Percentiles rank a stretch among this genome's conserved stretches.
These are phyloP conservation scores for Sporothrix luriei DNA, from an alignment of 2,329 filamentous ascomycete genomes.

Conservation along the genomic window DNA sequence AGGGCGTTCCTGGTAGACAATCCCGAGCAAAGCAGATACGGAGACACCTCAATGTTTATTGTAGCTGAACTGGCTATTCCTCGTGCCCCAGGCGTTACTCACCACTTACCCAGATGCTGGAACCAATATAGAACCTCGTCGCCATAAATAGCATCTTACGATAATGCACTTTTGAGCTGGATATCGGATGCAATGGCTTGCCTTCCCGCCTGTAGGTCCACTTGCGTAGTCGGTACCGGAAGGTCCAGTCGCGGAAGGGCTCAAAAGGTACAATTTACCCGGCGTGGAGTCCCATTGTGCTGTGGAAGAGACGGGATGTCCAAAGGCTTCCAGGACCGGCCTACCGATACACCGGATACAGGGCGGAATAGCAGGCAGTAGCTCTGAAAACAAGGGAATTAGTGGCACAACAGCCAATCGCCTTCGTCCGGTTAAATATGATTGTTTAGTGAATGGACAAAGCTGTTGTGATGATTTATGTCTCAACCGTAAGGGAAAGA, in stretches of 20 bases:
- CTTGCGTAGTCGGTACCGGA: too few relatives aligned
- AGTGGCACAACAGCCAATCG: neutral
- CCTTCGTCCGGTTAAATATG: neutral
- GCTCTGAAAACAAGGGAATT: neutral
- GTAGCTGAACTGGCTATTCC: neutral
- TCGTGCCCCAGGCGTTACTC: neutral
- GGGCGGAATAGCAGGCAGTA: neutral
- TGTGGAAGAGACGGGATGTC: neutral
- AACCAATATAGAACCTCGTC: neutral
- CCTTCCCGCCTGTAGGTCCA: neutral
- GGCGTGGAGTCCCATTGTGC: conserved; percentile 5
- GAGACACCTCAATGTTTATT: neutral
- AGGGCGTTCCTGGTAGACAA: neutral
- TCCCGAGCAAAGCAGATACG: neutral
- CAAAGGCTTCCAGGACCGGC: conserved; percentile 1
- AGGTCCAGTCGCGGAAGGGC: neutral
- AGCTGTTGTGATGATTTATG: neutral
- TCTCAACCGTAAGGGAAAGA: too few relatives aligned
- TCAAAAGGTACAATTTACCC: neutral
- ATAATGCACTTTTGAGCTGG: neutral
- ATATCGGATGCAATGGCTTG: neutral
- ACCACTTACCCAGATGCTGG: neutral
- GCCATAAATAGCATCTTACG: conserved; percentile 1
- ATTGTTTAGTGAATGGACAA: neutral
- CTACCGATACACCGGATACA: neutral